phyloP scores from a whole-genome alignment of 169 alveolate species.

The Plasmodium yoelii region DNA sequence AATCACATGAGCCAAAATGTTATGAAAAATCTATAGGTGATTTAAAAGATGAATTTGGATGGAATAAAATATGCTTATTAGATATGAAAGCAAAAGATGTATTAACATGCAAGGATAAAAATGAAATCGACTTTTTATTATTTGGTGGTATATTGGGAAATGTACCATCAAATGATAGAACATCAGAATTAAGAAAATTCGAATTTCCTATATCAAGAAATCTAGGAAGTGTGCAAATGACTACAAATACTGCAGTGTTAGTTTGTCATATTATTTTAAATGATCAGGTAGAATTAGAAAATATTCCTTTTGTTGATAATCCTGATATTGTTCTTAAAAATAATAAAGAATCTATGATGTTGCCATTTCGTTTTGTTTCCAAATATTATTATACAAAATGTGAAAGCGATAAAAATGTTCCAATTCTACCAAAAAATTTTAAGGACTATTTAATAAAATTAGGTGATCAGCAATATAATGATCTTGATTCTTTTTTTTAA shows the following conservation, averaged over 20 bases:
- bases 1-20: conserved; percentile 27
- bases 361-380: conserved; percentile 81
- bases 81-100: conserved; percentile 57
- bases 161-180: conserved; percentile 80
- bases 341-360: conserved; percentile 41
- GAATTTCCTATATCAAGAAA: conserved; percentile 60
- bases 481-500: conserved; percentile 14
- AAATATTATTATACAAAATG: conserved; percentile 65
- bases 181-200: conserved; percentile 76
- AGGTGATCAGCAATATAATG: conserved; percentile 55
- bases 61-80: conserved; percentile 37
- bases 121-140: conserved; percentile 31
- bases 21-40: conserved; percentile 38
- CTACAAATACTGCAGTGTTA: conserved; percentile 79
- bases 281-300: conserved; percentile 23
- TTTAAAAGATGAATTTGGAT: conserved; percentile 37
- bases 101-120: conserved; percentile 51
- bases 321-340: conserved; percentile 46
- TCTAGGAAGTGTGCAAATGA: conserved; percentile 78
- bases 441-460: conserved; percentile 31
- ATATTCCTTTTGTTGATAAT: conserved; percentile 66
- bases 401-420: conserved; percentile 48
- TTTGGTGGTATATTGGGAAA: conserved; percentile 76
- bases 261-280: conserved; percentile 76
- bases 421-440: conserved; percentile 44